Evolutionary conservation across 805 yeast species (phyloP), one percentile per base, ranked within the genome.

Genomic region (Starmera amethionina): DNA sequence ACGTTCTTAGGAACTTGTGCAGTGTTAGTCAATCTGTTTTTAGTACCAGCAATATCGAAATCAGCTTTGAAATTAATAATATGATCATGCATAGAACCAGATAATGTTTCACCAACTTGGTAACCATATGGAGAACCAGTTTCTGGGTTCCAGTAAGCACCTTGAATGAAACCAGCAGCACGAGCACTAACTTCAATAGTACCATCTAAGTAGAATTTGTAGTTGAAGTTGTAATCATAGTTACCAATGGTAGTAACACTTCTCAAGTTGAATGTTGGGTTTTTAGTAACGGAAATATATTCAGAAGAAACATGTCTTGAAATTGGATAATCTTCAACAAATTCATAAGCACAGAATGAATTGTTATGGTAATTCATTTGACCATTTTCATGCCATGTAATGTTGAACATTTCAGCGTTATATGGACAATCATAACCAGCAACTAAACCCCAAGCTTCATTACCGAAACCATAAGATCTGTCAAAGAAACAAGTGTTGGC

Each of bases 31-130:
- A 52, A 29, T 28, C 47, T 48, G 43, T 55, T 55, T 28, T 45
- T 38, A 13, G 45, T 40, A 12, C 59, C 59, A 37, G 42, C 59
- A 42, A 55, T 49, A 36, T 55, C 59, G 10, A 55, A 42, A 39
- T 55, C 59, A 27, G 52, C 57, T 43, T 55, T 55, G 46, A 39
- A 50, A 43, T 49, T 54, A 10, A 54, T 14, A 9, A 50, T 56
- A 32, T 54, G 59, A 33, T 54, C 59, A 30, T 54, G 59, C 55
- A 55, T 54, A 16, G 59, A 55, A 31, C 58, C 59, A 6, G 56
- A 46, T n/a, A 55, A 32, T 5, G 48, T 46, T 36, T 55, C 47
- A 37, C 46, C 47, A 35, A 55, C 38, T 35, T 34, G 44, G 40
- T 49, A 45, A 22, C 59, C 59, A 35, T 47, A 55, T 30, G 45